These are phyloP conservation scores for Trichoderma hamatum DNA, from an alignment of 2,329 filamentous ascomycete species.

Conservation along the genomic window DNA sequence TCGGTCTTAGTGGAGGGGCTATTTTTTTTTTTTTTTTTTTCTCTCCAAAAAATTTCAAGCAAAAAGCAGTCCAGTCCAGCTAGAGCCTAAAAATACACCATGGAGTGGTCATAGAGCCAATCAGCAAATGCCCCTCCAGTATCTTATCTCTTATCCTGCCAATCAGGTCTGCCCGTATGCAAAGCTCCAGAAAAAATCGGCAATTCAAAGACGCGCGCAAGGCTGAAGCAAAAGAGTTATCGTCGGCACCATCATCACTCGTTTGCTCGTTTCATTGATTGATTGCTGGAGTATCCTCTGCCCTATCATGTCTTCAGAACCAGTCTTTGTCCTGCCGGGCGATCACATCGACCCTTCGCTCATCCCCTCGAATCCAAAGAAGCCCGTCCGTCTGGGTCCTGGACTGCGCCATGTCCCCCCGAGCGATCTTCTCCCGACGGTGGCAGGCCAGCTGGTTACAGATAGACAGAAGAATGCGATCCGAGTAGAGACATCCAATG, in stretches of 20 bases:
- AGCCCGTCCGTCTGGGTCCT: constrained; percentile 78
- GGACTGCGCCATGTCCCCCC: constrained; percentile 82
- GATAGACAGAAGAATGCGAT: constrained; percentile 76
- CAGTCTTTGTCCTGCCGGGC: constrained; percentile 77
- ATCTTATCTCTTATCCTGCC: constrained; percentile 16
- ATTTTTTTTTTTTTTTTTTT: constrained; percentile 16
- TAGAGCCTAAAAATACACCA: constrained; percentile 1
- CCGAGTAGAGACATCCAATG: constrained; percentile 72
- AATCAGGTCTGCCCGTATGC: neutral
- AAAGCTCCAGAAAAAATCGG: constrained; percentile 13
- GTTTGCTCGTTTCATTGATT: neutral
- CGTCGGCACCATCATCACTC: neutral
- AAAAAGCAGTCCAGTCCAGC: neutral
- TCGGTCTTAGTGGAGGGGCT: constrained; percentile 17
- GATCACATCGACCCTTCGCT: constrained; percentile 68
- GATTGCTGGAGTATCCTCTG: neutral
- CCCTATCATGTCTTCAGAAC: constrained; percentile 56
- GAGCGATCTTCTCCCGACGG: constrained; percentile 69
- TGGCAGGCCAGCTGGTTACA: constrained; percentile 67
- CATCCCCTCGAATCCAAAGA: constrained; percentile 69
- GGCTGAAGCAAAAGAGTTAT: constrained; percentile 7
- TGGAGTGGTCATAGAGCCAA: constrained; percentile 15
- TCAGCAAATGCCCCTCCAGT: constrained; percentile 10
- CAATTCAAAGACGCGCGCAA: neutral
- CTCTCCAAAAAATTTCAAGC: constrained; percentile 24